Evolutionary conservation across 2,329 filamentous ascomycete species (phyloP), one percentile per base, ranked within the genome.

Genomic region (Cordyceps tenuipes): DNA sequence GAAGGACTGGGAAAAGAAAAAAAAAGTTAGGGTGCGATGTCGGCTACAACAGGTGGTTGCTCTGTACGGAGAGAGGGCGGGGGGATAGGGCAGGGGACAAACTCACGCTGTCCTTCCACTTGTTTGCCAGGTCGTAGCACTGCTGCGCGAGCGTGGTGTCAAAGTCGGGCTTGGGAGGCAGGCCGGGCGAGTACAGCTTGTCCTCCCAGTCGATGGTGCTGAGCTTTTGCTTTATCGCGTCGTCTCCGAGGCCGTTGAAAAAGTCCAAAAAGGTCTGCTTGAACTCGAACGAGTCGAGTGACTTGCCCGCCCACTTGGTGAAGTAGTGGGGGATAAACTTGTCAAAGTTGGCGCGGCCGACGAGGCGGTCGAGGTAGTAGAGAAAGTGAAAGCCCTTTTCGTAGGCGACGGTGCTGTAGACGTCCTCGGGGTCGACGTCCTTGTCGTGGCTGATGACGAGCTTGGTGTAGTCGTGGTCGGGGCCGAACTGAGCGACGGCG

Each of bases 241-340:
- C 75, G 68, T 96, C 89, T 29, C 80, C 81, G 2, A 82, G 75
- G 2, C 75, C 75, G 62, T 82, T 77, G 73, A 97, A 97, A 79
- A 96, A 97, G 64, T 89, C 83, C 41, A 96, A 72, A 57, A 97
- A 86, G 0, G 90, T 95, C 54, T 87, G 79, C 72, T 93, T 96
- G 82, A 99, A 99, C 69, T 97, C 90, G 67, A 89, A 96, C 2
- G 90, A 95, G 74, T 97, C 91, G 8, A 99, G 81, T 2, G 91
- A 96, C 73, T 91, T 93, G 69, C 84, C 83, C 61, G 89, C 86
- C 83, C 88, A 97, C 44, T 83, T 90, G 34, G 82, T 85, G 72
- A 97, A 97, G 77, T 97, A 97, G 73, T 96, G 86, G 17, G 92
- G 91, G 69, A 97, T 97, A 74, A 97, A 99, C 67, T 86, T 88